phyloP scores from a whole-genome alignment of 441 rosid genomes.

The Brassica balearica region DNA sequence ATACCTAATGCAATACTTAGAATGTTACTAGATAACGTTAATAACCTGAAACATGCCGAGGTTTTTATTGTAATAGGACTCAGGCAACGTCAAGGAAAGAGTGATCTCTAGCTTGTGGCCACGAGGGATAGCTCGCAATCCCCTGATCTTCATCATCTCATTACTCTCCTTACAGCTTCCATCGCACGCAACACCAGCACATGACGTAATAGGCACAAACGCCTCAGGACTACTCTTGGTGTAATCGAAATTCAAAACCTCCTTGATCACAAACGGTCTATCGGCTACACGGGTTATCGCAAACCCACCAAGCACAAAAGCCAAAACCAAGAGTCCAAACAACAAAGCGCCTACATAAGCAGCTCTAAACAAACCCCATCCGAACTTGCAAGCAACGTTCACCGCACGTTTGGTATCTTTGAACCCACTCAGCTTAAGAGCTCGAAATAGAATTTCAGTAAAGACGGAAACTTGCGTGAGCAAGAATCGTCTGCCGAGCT shows the following conservation, averaged over 20 bases:
- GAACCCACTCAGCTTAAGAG: constrained; percentile 44
- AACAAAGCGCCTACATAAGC: constrained; percentile 64
- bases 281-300: constrained; percentile 64
- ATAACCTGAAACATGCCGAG: constrained; percentile 90
- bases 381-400: constrained; percentile 53
- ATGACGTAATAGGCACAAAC: constrained; percentile 62
- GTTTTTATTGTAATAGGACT: constrained; percentile 76
- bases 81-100: constrained; percentile 59
- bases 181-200: constrained; percentile 56
- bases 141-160: constrained; percentile 39
- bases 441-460: constrained; percentile 42
- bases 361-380: constrained; percentile 76
- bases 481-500: constrained; percentile 46
- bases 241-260: constrained; percentile 74
- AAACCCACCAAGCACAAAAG: constrained; percentile 60
- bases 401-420: constrained; percentile 54
- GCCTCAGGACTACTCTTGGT: constrained; percentile 75
- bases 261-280: constrained; percentile 63
- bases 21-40: constrained; percentile 21
- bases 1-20: neutral
- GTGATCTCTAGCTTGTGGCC: constrained; percentile 35
- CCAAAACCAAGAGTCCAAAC: constrained; percentile 60
- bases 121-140: constrained; percentile 35
- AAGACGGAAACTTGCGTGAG: constrained; percentile 35
- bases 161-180: constrained; percentile 53